A percentile compares a stretch with the other conserved stretches of the same genome.
Evolutionary conservation across 2,329 filamentous ascomycete genomes (phyloP).

Genomic region (Calonectria fujianensis): DNA sequence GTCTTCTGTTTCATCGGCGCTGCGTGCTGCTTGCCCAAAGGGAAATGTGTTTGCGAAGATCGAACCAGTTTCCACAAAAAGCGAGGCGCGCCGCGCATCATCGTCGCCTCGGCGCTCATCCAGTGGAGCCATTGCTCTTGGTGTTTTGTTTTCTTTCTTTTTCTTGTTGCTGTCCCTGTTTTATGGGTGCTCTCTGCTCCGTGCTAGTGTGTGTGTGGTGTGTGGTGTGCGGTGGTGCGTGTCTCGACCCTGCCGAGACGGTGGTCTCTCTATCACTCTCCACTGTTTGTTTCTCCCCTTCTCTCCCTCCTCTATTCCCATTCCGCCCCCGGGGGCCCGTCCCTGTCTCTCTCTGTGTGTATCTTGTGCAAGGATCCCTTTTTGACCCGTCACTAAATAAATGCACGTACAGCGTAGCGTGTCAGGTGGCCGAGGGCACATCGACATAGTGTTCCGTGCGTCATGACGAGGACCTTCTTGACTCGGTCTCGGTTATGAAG

Average conservation of each 20-base stretch:
- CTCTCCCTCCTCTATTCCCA: background rate
- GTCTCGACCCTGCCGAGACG: background rate
- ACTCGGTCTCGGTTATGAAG: background rate
- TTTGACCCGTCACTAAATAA: background rate
- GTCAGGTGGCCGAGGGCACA: constrained; percentile 5
- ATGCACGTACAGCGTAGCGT: constrained; percentile 8
- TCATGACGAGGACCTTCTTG: constrained; percentile 3
- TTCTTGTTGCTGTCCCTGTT: background rate
- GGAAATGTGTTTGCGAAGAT: constrained; percentile 26
- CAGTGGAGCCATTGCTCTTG: background rate
- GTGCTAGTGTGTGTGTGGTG: too few species aligned
- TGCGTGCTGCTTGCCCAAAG: background rate
- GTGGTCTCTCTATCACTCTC: background rate
- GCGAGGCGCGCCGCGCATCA: background rate
- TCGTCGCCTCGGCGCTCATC: background rate
- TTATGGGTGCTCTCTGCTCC: background rate
- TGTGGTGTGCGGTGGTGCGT: background rate
- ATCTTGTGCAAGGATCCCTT: background rate
- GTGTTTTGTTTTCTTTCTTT: background rate
- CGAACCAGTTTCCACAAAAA: constrained; percentile 14
- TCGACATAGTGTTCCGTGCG: background rate
- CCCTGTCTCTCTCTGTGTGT: background rate
- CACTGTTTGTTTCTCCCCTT: constrained; percentile 26
- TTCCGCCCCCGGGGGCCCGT: background rate
- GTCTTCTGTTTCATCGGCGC: background rate